Base-by-base conservation (phyloP, 2,329 filamentous ascomycete genomes). In the Aschersonia sp. region DNA sequence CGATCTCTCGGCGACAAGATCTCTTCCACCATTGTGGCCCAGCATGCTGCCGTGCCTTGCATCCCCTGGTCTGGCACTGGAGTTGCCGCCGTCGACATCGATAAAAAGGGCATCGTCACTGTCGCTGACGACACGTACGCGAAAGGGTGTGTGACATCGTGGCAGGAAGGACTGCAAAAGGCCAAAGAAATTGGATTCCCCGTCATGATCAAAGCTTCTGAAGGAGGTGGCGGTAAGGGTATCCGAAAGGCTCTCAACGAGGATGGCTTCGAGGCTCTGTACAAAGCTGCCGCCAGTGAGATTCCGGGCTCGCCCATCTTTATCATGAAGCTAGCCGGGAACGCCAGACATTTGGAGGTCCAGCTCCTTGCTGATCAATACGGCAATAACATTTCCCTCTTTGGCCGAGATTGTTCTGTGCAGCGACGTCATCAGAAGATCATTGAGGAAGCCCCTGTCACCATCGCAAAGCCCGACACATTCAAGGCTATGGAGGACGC, bases 181-280 rank as follows among this genome's bases (percentile, higher is more conserved):
- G 92, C 92, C 51, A 81, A 78, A 64, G 77, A 87, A 61, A 98
- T 98, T 65, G 92, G 92, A 56, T 98, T 98, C 73, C 92, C 92
- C 12, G 85, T 98, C 73, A 98, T 98, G 92, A 88, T 98, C 66
- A 98, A 98, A 75, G 92, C 92, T n/a, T 97, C 92, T 3, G 92
- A 98, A 73, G 92, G 92, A 71, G 92, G 92, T 72, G 92, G 92
- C 71, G 92, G 92, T 64, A 98, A 98, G 75, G 92, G 92, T 77
- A 98, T 98, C 63, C 88, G 94, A 64, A 96, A 97, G 72, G 92
- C 92, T 56, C 75, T 87, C 52, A 74, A 74, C 52, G 89, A 95
- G 64, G 84, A 91, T 42, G 82, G 85, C 53, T 98, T 98, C 59
- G 76, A 84, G 62, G 74, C 76, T 56, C 74, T 97, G 44, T 98